Base-by-base conservation (phyloP, 1,139 yeast genomes). In the Spathaspora sp. region DNA sequence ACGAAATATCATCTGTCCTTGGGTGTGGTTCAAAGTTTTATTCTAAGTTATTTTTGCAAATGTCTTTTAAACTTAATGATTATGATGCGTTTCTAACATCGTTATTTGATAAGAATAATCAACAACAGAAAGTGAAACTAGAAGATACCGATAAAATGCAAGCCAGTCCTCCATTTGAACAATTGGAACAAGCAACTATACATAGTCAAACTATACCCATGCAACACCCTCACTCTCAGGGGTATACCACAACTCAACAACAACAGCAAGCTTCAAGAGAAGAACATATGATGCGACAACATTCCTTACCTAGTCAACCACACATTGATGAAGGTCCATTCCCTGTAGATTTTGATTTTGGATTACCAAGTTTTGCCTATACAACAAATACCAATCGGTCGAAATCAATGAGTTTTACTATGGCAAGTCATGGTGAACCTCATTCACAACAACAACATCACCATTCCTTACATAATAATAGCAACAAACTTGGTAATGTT, bases 331-430 rank as follows among this genome's bases (percentile, higher is more conserved):
- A 43, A n/a, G 33, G 36, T 20, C 39, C 52, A 39, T 58, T 65
- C 50, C 70, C 69, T 3, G 56, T 64, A 3, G 68, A 67, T 46
- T 67, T 67, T 49, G 69, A 66, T 49, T 67, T 66, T 51, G 69
- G 68, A 2, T 52, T 67, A 29, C 47, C 53, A 3, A 25, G 47
- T 8, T 47, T 43, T 17, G 13, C 43, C n/a, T 34, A 16, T 36
- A 23, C 42, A 11, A 11, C 40, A 18, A 42, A 38, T 34, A 38
- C 16, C 23, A 45, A 41, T 16, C 39, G 39, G 16, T 39, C 20
- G 13, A 47, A 38, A 18, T 25, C 46, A 9, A 15, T 34, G 9
- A 39, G 40, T 43, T 26, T 36, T n/a, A 23, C 24, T 13, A 7
- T 16, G 5, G 15, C 6, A 5, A 36, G 18, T 11, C 39, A 29